Conservation (phyloP, 345 rosid species). For the Bruguiera sexangula region DNA sequence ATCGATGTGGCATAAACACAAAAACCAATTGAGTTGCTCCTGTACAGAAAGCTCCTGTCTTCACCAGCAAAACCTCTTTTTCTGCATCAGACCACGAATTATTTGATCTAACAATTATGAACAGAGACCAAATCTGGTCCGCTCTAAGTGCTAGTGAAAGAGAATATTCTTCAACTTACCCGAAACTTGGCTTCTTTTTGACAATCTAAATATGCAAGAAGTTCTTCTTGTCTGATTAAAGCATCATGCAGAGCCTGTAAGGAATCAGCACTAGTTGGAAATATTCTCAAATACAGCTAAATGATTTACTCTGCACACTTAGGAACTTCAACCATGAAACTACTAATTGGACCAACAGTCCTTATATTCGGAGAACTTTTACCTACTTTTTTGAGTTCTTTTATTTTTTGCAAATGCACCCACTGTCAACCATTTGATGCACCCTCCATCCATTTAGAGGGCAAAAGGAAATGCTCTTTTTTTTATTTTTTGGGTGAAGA, state of each 20-base stretch:
- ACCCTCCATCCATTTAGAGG: no score
- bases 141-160: not conserved
- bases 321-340: no score
- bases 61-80: conserved; percentile 17
- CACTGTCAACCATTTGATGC: no score
- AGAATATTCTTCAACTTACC: conserved; percentile 13
- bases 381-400: no score
- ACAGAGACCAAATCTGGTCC: not conserved
- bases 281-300: not conserved
- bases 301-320: not conserved
- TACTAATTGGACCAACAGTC: no score
- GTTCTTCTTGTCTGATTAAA: conserved; percentile 35
- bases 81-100: conserved; percentile 8
- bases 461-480: no score
- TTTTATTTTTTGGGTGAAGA: no score
- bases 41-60: conserved; percentile 14
- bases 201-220: conserved; percentile 29
- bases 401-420: no score
- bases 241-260: conserved; percentile 38
- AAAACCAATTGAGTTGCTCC: conserved; percentile 4
- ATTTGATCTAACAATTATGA: not conserved
- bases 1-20: not conserved
- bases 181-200: conserved; percentile 18
- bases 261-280: not conserved
- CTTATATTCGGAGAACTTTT: no score